Evolutionary conservation across 768 basidiomycete species (phyloP), one percentile per base, ranked within the genome.

Genomic region (Mycena latifolia): DNA sequence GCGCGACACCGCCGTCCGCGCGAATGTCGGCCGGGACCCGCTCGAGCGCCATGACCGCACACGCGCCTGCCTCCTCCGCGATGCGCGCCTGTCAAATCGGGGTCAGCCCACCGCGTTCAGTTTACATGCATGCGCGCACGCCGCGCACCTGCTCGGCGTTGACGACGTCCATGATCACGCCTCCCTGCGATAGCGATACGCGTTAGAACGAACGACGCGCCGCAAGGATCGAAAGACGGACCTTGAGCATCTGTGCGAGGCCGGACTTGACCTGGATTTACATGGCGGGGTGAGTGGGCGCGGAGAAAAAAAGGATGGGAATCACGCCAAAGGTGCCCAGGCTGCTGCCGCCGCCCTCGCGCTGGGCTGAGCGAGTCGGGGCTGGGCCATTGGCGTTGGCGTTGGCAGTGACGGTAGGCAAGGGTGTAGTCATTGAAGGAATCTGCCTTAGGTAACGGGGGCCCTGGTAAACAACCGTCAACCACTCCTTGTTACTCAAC

Each of bases 11-110:
- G 33, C 97, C 97, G 76, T 94, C 84, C 20, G 85, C 85, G 66
- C 97, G 88, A 74, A 99, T 99, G 75, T 98, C 95, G 15, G 96
- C 96, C 12, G 97, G 97, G 4, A 99, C 94, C 62, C 96, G 86
- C 78, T 98, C 95, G 33, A 96, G 86, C 5, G 95, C 95, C 97
- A 99, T 99, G 67, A 99, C 97, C 64, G 97, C 97, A 76, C 94
- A 95, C 9, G 97, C 97, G 50, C 97, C 97, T 11, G 97, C 97
- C 75, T 96, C 95, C 17, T 99, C 97, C 48, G 97, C 97, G 72
- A 98, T 96, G 66, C 93, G 92, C 64, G 97, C 97, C 92, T 96
- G 69, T 35, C 33, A 14, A 35, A 35, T 35, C 33, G 14, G 33
- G 8, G 33, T 35, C 33, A 14, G 33, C 33, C 14, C 33, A 6